These are phyloP conservation scores for Trichoderma semiorbis DNA, from an alignment of 2,329 filamentous ascomycete species.

Conservation along the genomic window DNA sequence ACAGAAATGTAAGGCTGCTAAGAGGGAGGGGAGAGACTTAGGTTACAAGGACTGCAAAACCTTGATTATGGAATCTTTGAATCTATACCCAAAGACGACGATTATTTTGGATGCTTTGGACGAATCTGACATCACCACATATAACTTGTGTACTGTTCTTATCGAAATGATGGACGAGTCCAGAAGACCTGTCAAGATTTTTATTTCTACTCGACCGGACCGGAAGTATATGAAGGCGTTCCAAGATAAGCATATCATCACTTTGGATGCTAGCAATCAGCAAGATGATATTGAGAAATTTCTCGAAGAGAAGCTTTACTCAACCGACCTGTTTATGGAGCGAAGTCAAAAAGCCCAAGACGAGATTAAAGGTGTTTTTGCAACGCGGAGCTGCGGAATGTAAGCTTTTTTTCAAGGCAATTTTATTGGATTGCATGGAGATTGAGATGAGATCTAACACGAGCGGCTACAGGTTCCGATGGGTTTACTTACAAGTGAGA, in stretches of 20 bases:
- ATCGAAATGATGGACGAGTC: slow-evolving; percentile 4
- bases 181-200: slow-evolving; percentile 20
- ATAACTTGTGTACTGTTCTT: slow-evolving; percentile 16
- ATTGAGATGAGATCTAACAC: not conserved
- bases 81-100: slow-evolving; percentile 5
- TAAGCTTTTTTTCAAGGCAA: not conserved
- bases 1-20: not conserved
- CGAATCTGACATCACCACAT: slow-evolving; percentile 18
- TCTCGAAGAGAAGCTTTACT: slow-evolving; percentile 2
- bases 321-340: not conserved
- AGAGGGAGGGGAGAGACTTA: not conserved
- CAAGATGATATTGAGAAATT: slow-evolving; percentile 22
- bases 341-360: not conserved
- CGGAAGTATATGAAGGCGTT: slow-evolving; percentile 16
- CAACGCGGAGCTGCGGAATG: not conserved
- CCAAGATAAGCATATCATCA: not conserved
- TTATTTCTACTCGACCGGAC: slow-evolving; percentile 21
- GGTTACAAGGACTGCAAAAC: slow-evolving; percentile 14
- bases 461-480: slow-evolving; percentile 20
- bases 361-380: not conserved
- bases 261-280: slow-evolving; percentile 17
- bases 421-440: not conserved
- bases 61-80: slow-evolving; percentile 12
- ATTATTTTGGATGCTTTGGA: slow-evolving; percentile 22
- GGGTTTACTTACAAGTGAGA: slow-evolving; percentile 22